Evolutionary conservation across 2,329 filamentous ascomycete genomes (phyloP), one percentile per base, ranked within the genome.

Genomic region (Phaeosphaeria sp.): DNA sequence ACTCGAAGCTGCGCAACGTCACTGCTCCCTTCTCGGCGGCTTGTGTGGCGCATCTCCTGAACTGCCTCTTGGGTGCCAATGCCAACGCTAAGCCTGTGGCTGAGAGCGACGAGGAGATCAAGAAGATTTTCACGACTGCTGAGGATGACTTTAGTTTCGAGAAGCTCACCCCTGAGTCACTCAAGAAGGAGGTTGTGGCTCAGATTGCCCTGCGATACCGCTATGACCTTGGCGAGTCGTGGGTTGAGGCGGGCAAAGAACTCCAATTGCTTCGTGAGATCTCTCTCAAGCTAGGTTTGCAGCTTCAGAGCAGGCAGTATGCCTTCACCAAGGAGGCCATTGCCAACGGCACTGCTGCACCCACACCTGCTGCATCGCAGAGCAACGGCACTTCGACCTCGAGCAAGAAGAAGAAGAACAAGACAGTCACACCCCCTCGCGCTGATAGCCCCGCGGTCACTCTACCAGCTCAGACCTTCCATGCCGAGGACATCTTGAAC

Each of bases 241-340:
- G 93, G 90, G 80, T 86, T 66, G 81, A 84, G 60, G 77, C 84
- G 22, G 81, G 92, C 67, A 90, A 90, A 72, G 87, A 90, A 65
- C 74, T 95, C 47, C 95, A 98, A 77, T 82, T 98, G 62, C 86
- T 99, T 50, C 92, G 95, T 72, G 95, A 98, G 74, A 84, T 97
- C 47, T 90, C 89, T 41, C 81, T 97, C 75, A 97, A 95, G 81
- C 85, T 97, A 57, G 96, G 95, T 69, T 82, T 98, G 39, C 95
- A 99, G 80, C 78, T 99, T 51, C 88, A 90, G 71, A 88, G 89
- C 62, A 94, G 91, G 78, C 84, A 90, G 42, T 96, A 92, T 74
- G 80, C 80, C 27, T 96, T 95, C 78, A 84, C 81, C 6, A 77
- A 77, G 64, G 68, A 76, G 51, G 63, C 65, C 13, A 51, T 68